Conservation (phyloP, 1,284 basidiomycete species). For the Trichosporon sp. region DNA sequence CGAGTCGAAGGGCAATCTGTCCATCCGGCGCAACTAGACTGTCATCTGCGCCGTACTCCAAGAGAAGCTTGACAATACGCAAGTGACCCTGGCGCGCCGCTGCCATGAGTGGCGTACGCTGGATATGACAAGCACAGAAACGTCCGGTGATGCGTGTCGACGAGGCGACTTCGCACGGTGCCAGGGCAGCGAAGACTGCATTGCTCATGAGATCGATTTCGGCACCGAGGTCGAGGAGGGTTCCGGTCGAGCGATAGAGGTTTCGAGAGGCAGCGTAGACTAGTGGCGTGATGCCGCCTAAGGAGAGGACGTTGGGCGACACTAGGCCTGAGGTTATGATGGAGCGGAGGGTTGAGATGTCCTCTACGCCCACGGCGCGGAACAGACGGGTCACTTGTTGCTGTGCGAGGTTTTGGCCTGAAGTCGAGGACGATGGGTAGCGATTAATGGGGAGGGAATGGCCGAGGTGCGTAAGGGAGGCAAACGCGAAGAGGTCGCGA, state of each 20-base stretch:
- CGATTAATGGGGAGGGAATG: too few species aligned
- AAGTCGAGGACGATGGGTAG: too few species aligned
- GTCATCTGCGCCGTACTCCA: slow-evolving; percentile 61
- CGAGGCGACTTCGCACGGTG: slow-evolving; percentile 9
- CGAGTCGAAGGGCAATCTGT: slow-evolving; percentile 16
- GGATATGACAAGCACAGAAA: neutral
- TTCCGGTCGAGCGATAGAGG: neutral
- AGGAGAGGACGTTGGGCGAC: slow-evolving; percentile 1
- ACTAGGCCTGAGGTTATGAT: neutral
- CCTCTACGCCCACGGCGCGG: neutral
- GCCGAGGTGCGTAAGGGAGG: too few species aligned
- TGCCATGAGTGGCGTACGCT: slow-evolving; percentile 65
- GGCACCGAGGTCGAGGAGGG: slow-evolving; percentile 6
- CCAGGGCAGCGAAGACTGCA: neutral
- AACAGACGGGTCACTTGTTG: neutral
- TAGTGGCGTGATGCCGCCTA: neutral
- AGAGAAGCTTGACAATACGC: slow-evolving; percentile 56
- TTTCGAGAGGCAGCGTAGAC: neutral
- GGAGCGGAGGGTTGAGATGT: neutral
- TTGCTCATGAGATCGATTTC: neutral
- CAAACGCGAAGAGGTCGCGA: too few species aligned
- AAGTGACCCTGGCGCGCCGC: slow-evolving; percentile 70
- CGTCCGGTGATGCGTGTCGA: neutral
- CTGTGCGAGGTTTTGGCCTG: too few species aligned
- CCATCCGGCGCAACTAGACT: slow-evolving; percentile 9